Evolutionary conservation across 495 filamentous ascomycete genomes (phyloP).

Genomic region (Neurospora sp.): DNA sequence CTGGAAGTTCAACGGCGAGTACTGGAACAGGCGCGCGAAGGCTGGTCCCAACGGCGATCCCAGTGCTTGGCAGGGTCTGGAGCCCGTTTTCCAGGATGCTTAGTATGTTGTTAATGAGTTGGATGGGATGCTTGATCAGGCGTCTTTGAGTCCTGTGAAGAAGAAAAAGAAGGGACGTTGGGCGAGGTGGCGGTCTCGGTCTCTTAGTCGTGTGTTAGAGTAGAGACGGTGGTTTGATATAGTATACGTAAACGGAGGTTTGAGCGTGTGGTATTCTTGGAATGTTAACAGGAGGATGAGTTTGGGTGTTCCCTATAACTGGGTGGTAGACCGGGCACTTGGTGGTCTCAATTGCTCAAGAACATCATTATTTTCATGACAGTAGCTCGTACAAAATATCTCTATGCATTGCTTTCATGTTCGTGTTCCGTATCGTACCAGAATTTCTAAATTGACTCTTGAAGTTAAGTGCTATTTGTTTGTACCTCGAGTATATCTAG

Average conservation of each 20-base stretch:
- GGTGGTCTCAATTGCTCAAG: background rate
- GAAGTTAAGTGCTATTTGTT: background rate
- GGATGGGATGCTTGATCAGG: background rate
- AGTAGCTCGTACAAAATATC: background rate
- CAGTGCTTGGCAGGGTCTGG: constrained; percentile 37
- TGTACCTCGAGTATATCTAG: background rate
- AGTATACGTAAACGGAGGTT: background rate
- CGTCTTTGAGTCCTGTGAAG: background rate
- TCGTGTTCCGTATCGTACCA: background rate
- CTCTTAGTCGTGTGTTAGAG: background rate
- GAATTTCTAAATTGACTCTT: background rate
- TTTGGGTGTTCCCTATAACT: background rate
- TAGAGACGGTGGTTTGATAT: background rate
- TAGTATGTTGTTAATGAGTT: background rate
- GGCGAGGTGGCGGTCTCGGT: background rate
- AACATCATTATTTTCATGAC: background rate
- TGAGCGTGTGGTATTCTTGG: background rate
- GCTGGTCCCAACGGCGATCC: constrained; percentile 38
- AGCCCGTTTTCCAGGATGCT: constrained; percentile 31
- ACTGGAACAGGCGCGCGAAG: constrained; percentile 63
- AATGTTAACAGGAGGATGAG: background rate
- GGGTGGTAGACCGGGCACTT: background rate
- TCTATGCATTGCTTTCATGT: background rate
- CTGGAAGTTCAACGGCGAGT: constrained; percentile 81
- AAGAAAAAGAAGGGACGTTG: background rate